Evolutionary conservation across 805 yeast genomes (phyloP).

Genomic region (Candida golubevii): DNA sequence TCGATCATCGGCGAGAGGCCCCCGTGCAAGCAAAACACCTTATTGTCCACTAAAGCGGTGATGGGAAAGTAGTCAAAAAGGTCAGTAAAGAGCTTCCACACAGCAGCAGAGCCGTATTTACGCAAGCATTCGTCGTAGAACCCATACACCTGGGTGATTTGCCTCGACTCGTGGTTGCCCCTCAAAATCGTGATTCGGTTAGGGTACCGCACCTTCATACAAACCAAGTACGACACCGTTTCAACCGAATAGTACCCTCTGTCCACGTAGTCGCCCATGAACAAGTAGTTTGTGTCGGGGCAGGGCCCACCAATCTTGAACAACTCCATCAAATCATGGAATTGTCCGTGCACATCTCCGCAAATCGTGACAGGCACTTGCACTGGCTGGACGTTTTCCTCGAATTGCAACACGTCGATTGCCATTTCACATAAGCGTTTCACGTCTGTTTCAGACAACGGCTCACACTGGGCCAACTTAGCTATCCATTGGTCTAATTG

Average conservation of each 20-base stretch:
- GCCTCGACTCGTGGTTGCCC: conserved; percentile 94
- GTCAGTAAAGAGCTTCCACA: conserved; percentile 91
- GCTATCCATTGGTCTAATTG: conserved; percentile 89
- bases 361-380: conserved; percentile 94
- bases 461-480: conserved; percentile 72
- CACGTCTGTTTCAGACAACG: conserved; percentile 75
- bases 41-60: conserved; percentile 87
- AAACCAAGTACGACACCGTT: conserved; percentile 82
- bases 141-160: conserved; percentile 94
- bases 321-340: conserved; percentile 89
- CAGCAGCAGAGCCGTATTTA: conserved; percentile 87
- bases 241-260: conserved; percentile 89
- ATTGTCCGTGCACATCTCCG: conserved; percentile 96
- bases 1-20: conserved; percentile 94
- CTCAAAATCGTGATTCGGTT: conserved; percentile 86
- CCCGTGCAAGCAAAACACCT: conserved; percentile 90
- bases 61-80: conserved; percentile 90
- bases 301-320: conserved; percentile 79
- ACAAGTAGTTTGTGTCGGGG: conserved; percentile 45
- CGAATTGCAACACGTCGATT: conserved; percentile 82
- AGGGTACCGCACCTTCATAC: conserved; percentile 90
- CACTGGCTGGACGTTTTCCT: conserved; percentile 93
- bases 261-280: conserved; percentile 76
- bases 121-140: conserved; percentile 93
- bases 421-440: conserved; percentile 84